Percentiles rank a stretch among this genome's conserved stretches.
These are phyloP conservation scores for Solanum chiquidenum DNA, from an alignment of 257 asterid genomes.

Conservation along the genomic window DNA sequence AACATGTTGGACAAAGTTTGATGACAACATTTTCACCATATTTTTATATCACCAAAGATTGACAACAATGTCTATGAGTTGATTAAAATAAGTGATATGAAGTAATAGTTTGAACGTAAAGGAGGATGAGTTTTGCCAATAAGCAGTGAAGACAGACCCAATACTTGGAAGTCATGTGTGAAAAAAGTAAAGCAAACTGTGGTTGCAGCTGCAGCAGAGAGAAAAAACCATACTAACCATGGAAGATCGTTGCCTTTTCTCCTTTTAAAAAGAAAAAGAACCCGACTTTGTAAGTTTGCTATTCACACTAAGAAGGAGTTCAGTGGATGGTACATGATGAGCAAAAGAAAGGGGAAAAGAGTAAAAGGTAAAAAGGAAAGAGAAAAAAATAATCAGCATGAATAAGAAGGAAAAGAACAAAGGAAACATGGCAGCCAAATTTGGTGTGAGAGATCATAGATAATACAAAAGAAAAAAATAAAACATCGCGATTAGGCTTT, in stretches of 20 bases:
- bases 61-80: neutral
- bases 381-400: neutral
- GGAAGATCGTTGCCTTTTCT: neutral
- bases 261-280: neutral
- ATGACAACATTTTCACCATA: neutral
- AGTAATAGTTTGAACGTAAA: neutral
- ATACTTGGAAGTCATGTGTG: neutral
- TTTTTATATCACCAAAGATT: neutral
- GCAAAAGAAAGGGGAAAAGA: neutral
- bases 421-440: neutral
- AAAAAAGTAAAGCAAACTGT: neutral
- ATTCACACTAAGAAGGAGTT: neutral
- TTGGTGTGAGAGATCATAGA: neutral
- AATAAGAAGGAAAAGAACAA: neutral
- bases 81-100: neutral
- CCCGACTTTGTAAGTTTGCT: neutral
- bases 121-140: neutral
- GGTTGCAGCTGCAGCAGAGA: neutral
- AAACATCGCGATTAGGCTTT: neutral
- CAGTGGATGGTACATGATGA: neutral
- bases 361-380: neutral
- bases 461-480: neutral
- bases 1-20: neutral
- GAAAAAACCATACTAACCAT: neutral
- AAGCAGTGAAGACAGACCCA: neutral